A percentile compares a stretch with the other conserved stretches of the same genome.
phyloP scores from a whole-genome alignment of 257 asterid species.

The Solanum chiquidenum region DNA sequence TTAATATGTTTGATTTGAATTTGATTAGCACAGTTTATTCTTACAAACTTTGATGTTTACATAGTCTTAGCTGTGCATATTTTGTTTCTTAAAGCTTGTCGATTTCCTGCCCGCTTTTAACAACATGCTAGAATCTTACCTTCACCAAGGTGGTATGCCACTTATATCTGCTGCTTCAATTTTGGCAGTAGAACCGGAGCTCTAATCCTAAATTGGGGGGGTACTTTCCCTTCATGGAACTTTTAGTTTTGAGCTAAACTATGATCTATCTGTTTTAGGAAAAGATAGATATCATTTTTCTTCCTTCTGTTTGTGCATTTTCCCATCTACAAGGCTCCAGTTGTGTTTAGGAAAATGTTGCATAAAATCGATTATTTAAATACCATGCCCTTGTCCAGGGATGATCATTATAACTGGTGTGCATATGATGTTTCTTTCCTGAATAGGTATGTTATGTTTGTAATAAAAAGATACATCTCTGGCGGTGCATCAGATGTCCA shows the following conservation, averaged over 20 bases:
- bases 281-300: not conserved
- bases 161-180: not conserved
- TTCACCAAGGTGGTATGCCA: not conserved
- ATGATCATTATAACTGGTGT: constrained; percentile 1
- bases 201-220: not conserved
- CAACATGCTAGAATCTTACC: not conserved
- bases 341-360: not conserved
- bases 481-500: constrained; percentile 73
- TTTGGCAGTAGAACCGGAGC: not conserved
- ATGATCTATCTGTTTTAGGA: not conserved
- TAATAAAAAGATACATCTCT: constrained; percentile 50
- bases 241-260: not conserved
- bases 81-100: not conserved
- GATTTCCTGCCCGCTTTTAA: not conserved
- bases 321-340: not conserved
- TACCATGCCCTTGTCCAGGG: not conserved
- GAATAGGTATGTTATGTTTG: constrained; percentile 76
- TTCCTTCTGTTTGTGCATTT: not conserved
- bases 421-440: constrained; percentile 8
- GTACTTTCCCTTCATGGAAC: not conserved
- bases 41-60: not conserved
- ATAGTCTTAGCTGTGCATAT: not conserved
- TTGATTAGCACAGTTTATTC: not conserved
- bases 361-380: not conserved
- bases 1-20: not conserved